Base-by-base conservation (phyloP, 495 filamentous ascomycete genomes). In the Sporormia fimetaria region DNA sequence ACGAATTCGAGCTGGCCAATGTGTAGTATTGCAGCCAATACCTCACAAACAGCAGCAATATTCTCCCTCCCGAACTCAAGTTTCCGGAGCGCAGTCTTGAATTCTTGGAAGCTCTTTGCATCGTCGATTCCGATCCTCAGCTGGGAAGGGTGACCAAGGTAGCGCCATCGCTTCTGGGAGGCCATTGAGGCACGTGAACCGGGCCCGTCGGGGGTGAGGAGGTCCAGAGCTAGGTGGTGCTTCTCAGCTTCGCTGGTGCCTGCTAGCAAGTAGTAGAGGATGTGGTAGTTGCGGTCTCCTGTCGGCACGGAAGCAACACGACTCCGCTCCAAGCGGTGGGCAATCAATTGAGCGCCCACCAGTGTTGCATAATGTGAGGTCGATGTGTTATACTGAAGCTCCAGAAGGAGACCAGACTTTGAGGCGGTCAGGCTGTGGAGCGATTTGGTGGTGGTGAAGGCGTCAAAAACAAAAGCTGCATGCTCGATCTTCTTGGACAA, bases 101-200 rank as follows among this genome's bases (percentile, higher is more conserved):
- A 98, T 36, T 94, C 80, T 57, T 92, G 83, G 62, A 98, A 98
- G 0, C 88, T 88, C 54, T 94, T 88, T 3, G 75, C 66, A 59
- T 98, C 90, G 56, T 98, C 94, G 57, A 98, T 83, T 16, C 90
- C 90, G 21, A 96, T 84, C 57, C 94, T 95, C 20, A 98, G 69
- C 57, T 98, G 90, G 0, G 88, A 94, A 1, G 88, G 88, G 56
- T 98, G 90, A 14, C 90, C 90, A 17, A 98, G 69, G 61, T 95
- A 98, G 55, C 83, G 76, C 90, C 90, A 98, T 59, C 90, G 66
- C 64, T 82, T 88, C 48, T 77, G 71, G 15, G 67, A 68, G n/a
- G 65, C 68, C 24, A 71, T 63, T 0, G 69, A 72, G 0, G 65
- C 55, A 15, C 73, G 62, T 22, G 68, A 75, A 17, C 61, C 65